phyloP scores from a whole-genome alignment of 2,329 filamentous ascomycete species.

The Byssoonygena ceratinophila region DNA sequence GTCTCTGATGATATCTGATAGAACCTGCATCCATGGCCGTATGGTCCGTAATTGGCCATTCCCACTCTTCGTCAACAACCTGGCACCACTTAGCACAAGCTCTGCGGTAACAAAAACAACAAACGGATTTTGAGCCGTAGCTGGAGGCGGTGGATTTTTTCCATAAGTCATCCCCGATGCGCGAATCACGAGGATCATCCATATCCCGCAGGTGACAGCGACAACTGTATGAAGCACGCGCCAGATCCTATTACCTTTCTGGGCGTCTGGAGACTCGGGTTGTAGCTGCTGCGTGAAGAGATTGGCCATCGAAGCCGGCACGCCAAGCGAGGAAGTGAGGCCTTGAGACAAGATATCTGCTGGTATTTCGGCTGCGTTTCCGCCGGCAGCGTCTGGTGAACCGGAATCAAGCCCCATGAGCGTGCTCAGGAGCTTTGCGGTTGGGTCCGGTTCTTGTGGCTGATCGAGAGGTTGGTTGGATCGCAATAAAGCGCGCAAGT shows the following conservation, averaged over 20 bases:
- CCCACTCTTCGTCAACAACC: conserved; percentile 26
- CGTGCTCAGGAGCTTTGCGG: conserved; percentile 30
- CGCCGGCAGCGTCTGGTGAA: conserved; percentile 14
- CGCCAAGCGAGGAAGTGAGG: conserved; percentile 36
- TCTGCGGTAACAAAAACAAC: conserved; percentile 40
- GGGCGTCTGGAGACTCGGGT: conserved; percentile 30
- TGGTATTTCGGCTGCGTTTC: conserved; percentile 14
- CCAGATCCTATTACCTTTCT: conserved; percentile 39
- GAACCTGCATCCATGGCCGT: conserved; percentile 29
- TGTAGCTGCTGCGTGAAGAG: conserved; percentile 30
- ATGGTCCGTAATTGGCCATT: conserved; percentile 19
- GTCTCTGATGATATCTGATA: conserved; percentile 34
- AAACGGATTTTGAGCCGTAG: conserved; percentile 38
- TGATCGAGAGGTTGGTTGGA: conserved; percentile 20
- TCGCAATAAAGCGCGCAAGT: conserved; percentile 33
- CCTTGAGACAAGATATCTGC: conserved; percentile 22
- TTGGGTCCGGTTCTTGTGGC: conserved; percentile 25
- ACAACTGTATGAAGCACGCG: conserved; percentile 50
- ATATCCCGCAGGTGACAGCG: conserved; percentile 46
- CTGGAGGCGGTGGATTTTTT: conserved; percentile 31
- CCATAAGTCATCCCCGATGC: conserved; percentile 24
- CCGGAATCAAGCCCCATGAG: conserved; percentile 25
- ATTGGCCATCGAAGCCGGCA: conserved; percentile 32
- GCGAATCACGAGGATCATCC: conserved; percentile 36
- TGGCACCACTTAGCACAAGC: conserved; percentile 32